These are phyloP conservation scores for Xylaria arbuscula DNA, from an alignment of 2,329 filamentous ascomycete genomes.

Conservation along the genomic window DNA sequence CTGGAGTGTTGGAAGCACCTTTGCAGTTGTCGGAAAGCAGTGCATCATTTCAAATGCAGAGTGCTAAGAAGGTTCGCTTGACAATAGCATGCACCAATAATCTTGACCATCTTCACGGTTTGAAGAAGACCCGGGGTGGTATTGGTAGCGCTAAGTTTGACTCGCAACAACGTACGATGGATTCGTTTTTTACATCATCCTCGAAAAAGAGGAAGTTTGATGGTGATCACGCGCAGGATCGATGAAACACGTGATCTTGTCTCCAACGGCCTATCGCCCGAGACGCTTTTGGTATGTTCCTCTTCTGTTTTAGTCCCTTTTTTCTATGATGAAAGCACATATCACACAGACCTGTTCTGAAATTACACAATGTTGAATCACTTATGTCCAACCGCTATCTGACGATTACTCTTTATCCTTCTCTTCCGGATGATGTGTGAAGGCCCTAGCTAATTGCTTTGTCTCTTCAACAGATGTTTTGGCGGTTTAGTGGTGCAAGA, in stretches of 20 bases:
- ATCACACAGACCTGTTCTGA: constrained; percentile 89
- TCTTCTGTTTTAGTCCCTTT: constrained; percentile 30
- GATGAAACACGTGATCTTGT: constrained; percentile 24
- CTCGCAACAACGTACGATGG: constrained; percentile 77
- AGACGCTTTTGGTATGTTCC: constrained; percentile 54
- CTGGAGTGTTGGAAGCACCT: constrained; percentile 51
- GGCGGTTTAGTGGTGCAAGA: background rate
- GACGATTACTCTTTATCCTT: constrained; percentile 53
- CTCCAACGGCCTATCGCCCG: background rate
- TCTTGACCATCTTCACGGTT: constrained; percentile 74
- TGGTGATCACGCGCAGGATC: constrained; percentile 36
- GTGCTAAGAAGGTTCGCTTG: constrained; percentile 47
- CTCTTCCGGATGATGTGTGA: constrained; percentile 4
- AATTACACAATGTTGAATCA: constrained; percentile 70
- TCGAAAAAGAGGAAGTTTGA: constrained; percentile 62
- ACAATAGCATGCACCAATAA: constrained; percentile 73
- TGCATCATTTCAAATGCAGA: constrained; percentile 38
- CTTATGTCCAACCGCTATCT: constrained; percentile 87
- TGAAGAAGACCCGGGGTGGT: constrained; percentile 84
- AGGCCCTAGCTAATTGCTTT: constrained; percentile 21
- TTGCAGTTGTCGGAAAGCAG: constrained; percentile 27
- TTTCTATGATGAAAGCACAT: constrained; percentile 76
- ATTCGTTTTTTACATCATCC: constrained; percentile 73
- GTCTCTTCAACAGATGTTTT: constrained; percentile 1
- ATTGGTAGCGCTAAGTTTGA: constrained; percentile 84